phyloP scores from a whole-genome alignment of 768 basidiomycete genomes.

The Leccinum broughii region DNA sequence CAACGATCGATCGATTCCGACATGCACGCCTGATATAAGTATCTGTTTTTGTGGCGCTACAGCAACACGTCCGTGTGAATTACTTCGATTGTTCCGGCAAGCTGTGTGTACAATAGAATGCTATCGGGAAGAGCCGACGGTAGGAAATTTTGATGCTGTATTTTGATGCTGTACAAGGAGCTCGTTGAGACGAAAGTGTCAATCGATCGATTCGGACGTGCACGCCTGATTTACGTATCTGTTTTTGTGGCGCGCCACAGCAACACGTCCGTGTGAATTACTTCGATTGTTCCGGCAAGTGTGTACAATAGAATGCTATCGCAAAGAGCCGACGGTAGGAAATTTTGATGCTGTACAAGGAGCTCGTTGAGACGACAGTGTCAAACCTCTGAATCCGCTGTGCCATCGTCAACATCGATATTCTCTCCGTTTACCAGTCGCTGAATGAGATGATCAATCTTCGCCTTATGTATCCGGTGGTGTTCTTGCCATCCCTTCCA shows the following conservation, averaged over 20 bases:
- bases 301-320: constrained; percentile 17
- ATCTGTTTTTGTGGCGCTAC: not conserved
- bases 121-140: constrained; percentile 1
- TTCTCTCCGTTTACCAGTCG: constrained; percentile 58
- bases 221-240: not conserved
- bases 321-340: not conserved
- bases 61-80: not conserved
- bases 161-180: not conserved
- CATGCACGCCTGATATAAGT: not conserved
- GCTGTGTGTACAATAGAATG: constrained; percentile 16
- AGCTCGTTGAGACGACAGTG: not conserved
- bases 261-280: constrained; percentile 1
- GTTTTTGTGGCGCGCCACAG: not conserved
- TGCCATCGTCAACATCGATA: constrained; percentile 37
- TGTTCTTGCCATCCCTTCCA: constrained; percentile 97
- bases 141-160: constrained; percentile 6
- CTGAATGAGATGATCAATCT: constrained; percentile 79
- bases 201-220: not conserved
- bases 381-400: constrained; percentile 31
- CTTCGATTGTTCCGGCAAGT: constrained; percentile 4
- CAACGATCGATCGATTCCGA: not conserved
- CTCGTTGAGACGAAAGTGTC: not conserved
- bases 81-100: constrained; percentile 2
- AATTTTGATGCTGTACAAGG: constrained; percentile 10
- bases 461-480: constrained; percentile 83